Percentiles rank a stretch among this genome's conserved stretches.
These are phyloP conservation scores for Zygosaccharomyces pseudobailii DNA, from an alignment of 1,139 yeast species.

Conservation along the genomic window DNA sequence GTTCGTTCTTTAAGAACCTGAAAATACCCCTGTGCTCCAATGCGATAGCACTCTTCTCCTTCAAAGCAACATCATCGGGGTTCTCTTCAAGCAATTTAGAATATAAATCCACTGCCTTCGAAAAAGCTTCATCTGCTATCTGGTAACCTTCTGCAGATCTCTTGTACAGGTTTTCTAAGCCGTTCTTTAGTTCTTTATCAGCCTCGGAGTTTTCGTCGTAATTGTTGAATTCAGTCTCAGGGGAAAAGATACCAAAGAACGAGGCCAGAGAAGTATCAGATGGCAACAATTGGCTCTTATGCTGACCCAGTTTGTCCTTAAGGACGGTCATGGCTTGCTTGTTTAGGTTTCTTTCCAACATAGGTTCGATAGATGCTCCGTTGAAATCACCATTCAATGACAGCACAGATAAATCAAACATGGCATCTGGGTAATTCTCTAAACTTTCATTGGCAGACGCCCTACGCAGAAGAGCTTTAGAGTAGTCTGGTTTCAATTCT, in stretches of 20 bases:
- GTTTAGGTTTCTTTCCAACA: slow-evolving; percentile 82
- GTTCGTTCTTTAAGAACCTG: slow-evolving; percentile 75
- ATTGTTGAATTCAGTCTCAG: slow-evolving; percentile 32
- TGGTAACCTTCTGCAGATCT: slow-evolving; percentile 71
- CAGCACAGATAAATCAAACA: slow-evolving; percentile 86
- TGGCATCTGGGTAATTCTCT: slow-evolving; percentile 76
- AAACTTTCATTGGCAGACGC: slow-evolving; percentile 82
- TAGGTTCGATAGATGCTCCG: slow-evolving; percentile 71
- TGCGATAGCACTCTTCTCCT: slow-evolving; percentile 59
- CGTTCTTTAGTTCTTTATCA: slow-evolving; percentile 64
- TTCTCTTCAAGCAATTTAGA: slow-evolving; percentile 35
- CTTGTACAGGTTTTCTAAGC: slow-evolving; percentile 55
- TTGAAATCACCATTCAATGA: slow-evolving; percentile 74
- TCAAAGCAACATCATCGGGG: slow-evolving; percentile 35
- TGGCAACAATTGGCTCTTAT: slow-evolving; percentile 57
- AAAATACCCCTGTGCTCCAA: slow-evolving; percentile 80
- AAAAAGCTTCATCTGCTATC: slow-evolving; percentile 63
- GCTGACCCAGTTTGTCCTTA: slow-evolving; percentile 51
- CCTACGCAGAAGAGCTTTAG: slow-evolving; percentile 79
- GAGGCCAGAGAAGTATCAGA: slow-evolving; percentile 82
- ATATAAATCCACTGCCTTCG: slow-evolving; percentile 61
- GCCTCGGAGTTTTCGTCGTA: slow-evolving; percentile 48
- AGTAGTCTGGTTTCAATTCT: slow-evolving; percentile 78
- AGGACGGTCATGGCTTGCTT: slow-evolving; percentile 68
- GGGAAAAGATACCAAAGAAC: slow-evolving; percentile 61